A percentile compares a stretch with the other conserved stretches of the same genome.
These are phyloP conservation scores for Lolium multiflorum DNA, from an alignment of 176 grass and related monocot genomes.

Conservation along the genomic window DNA sequence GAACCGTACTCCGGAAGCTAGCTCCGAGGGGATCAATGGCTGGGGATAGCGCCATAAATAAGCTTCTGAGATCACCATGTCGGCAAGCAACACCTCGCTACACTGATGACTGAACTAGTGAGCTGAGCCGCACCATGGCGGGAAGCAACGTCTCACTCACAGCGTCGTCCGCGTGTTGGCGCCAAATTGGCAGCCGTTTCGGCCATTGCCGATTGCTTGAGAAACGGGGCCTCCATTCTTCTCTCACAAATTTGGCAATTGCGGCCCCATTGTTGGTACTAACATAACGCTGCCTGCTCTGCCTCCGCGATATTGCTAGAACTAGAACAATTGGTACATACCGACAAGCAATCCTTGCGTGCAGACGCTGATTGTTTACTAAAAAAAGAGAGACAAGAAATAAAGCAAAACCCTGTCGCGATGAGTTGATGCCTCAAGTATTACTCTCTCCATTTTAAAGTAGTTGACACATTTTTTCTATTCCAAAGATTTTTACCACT, in stretches of 20 bases:
- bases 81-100: not conserved
- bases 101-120: too few relatives aligned
- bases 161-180: not conserved
- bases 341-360: too few relatives aligned
- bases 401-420: too few relatives aligned
- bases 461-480: too few relatives aligned
- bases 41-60: not conserved
- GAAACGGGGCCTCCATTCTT: not conserved
- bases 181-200: not conserved
- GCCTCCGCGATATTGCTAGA: not conserved
- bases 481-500: too few relatives aligned
- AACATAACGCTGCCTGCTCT: not conserved
- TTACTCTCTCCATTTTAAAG: too few relatives aligned
- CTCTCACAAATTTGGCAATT: not conserved
- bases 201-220: not conserved
- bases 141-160: not conserved
- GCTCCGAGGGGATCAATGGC: not conserved
- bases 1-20: not conserved
- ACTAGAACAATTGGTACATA: not conserved
- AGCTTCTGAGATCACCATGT: not conserved
- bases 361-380: too few relatives aligned
- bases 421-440: too few relatives aligned
- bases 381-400: too few relatives aligned
- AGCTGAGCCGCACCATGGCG: not conserved
- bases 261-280: not conserved